Evolutionary conservation across 2,329 filamentous ascomycete genomes (phyloP).

Genomic region (Fonsecaea multimorphosa): DNA sequence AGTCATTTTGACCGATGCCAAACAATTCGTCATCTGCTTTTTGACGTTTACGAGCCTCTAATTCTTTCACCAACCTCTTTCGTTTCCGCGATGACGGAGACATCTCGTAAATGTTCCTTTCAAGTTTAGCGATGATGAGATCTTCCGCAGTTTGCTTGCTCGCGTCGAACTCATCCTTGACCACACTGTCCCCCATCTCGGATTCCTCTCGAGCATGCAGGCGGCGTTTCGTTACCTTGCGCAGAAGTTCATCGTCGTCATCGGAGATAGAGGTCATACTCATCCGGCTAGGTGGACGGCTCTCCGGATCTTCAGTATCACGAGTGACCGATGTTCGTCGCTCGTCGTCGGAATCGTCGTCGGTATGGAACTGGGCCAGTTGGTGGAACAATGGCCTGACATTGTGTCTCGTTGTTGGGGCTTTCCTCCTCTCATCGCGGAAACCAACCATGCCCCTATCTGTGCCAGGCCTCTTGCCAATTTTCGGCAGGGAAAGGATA

Average conservation of each 20-base stretch:
- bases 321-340: slow-evolving; percentile 68
- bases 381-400: slow-evolving; percentile 80
- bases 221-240: slow-evolving; percentile 37
- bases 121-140: slow-evolving; percentile 40
- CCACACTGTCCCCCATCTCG: slow-evolving; percentile 38
- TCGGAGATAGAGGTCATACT: slow-evolving; percentile 61
- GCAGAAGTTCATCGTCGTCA: slow-evolving; percentile 55
- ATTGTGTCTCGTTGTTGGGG: slow-evolving; percentile 66
- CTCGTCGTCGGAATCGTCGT: slow-evolving; percentile 90
- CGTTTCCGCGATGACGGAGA: slow-evolving; percentile 69
- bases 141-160: slow-evolving; percentile 37
- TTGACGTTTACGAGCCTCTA: slow-evolving; percentile 75
- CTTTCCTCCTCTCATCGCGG: slow-evolving; percentile 70
- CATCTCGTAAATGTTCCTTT: slow-evolving; percentile 53
- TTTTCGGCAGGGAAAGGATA: slow-evolving; percentile 72
- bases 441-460: slow-evolving; percentile 68
- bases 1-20: slow-evolving; percentile 63
- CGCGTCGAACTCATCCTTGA: slow-evolving; percentile 39
- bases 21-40: slow-evolving; percentile 86
- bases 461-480: slow-evolving; percentile 68
- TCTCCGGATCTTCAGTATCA: slow-evolving; percentile 86
- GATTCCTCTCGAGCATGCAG: slow-evolving; percentile 38
- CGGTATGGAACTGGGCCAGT: slow-evolving; percentile 73
- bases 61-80: slow-evolving; percentile 73
- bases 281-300: slow-evolving; percentile 75